These are phyloP conservation scores for Penicillium sp. DNA, from an alignment of 2,329 filamentous ascomycete genomes.

Conservation along the genomic window DNA sequence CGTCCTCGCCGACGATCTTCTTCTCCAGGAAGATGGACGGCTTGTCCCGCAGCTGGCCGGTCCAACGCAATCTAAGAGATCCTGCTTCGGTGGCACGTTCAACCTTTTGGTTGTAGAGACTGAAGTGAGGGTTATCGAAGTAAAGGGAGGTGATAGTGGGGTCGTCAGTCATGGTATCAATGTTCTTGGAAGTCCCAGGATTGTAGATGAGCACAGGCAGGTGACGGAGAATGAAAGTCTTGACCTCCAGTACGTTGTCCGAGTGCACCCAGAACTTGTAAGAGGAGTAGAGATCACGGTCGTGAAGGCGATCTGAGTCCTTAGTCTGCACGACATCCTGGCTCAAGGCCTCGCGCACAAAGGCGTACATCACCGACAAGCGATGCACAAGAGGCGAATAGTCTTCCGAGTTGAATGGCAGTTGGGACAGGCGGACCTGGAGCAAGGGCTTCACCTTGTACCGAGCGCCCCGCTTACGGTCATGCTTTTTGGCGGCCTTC, in stretches of 20 bases:
- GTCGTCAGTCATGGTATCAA: slow-evolving; percentile 70
- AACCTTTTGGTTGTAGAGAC: slow-evolving; percentile 81
- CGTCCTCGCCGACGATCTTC: slow-evolving; percentile 73
- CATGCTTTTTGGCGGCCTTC: slow-evolving; percentile 98
- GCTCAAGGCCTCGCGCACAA: slow-evolving; percentile 71
- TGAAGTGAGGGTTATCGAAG: slow-evolving; percentile 83
- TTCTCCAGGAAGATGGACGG: slow-evolving; percentile 84
- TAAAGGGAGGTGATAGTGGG: slow-evolving; percentile 93
- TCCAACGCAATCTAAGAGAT: slow-evolving; percentile 86
- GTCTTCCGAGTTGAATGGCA: slow-evolving; percentile 92
- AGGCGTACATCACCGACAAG: slow-evolving; percentile 92
- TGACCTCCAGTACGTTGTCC: slow-evolving; percentile 94
- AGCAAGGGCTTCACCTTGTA: slow-evolving; percentile 90
- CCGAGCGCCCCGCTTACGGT: slow-evolving; percentile 77
- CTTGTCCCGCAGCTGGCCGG: slow-evolving; percentile 71
- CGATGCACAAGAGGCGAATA: slow-evolving; percentile 84
- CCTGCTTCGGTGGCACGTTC: slow-evolving; percentile 68
- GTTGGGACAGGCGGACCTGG: slow-evolving; percentile 78
- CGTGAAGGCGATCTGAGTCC: slow-evolving; percentile 45
- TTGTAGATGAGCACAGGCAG: slow-evolving; percentile 92
- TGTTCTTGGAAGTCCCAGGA: slow-evolving; percentile 72
- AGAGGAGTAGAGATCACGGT: slow-evolving; percentile 68
- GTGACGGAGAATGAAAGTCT: slow-evolving; percentile 87
- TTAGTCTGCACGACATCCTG: slow-evolving; percentile 49
- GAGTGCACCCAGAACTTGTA: slow-evolving; percentile 97